Conservation (phyloP, 352 stramenopile species). For the Pythium aristosporum region DNA sequence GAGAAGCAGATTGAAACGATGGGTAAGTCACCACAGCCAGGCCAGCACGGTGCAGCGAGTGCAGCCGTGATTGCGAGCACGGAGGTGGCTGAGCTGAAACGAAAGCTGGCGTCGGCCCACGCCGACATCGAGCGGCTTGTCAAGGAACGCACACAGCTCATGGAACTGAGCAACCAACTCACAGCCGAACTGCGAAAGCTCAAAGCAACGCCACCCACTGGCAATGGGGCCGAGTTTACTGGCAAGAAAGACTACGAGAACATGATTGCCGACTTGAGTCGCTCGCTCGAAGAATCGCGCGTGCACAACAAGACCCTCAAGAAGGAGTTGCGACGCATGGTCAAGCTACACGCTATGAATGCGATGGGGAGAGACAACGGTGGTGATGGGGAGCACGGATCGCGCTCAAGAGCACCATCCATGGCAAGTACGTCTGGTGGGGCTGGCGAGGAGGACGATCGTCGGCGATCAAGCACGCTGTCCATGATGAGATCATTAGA, state of each 20-base stretch:
- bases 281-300: slow-evolving; percentile 63
- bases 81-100: slow-evolving; percentile 41
- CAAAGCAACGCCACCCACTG: slow-evolving; percentile 18
- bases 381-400: neutral
- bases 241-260: slow-evolving; percentile 75
- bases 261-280: slow-evolving; percentile 63
- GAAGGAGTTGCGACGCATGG: slow-evolving; percentile 72
- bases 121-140: slow-evolving; percentile 64
- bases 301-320: slow-evolving; percentile 83
- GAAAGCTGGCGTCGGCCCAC: slow-evolving; percentile 45
- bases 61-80: neutral
- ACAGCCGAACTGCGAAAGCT: slow-evolving; percentile 55
- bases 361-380: slow-evolving; percentile 18
- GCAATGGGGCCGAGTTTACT: slow-evolving; percentile 35
- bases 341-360: slow-evolving; percentile 57
- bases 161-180: slow-evolving; percentile 82
- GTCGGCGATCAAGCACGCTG: slow-evolving; percentile 45
- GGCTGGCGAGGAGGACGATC: slow-evolving; percentile 5
- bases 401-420: slow-evolving; percentile 15
- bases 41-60: slow-evolving; percentile 25
- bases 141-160: slow-evolving; percentile 64
- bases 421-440: slow-evolving; percentile 22
- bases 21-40: slow-evolving; percentile 9
- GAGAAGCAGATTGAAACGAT: slow-evolving; percentile 34
- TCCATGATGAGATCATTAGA: slow-evolving; percentile 67